phyloP scores from a whole-genome alignment of 2,329 filamentous ascomycete genomes.

The Alternaria sp. region DNA sequence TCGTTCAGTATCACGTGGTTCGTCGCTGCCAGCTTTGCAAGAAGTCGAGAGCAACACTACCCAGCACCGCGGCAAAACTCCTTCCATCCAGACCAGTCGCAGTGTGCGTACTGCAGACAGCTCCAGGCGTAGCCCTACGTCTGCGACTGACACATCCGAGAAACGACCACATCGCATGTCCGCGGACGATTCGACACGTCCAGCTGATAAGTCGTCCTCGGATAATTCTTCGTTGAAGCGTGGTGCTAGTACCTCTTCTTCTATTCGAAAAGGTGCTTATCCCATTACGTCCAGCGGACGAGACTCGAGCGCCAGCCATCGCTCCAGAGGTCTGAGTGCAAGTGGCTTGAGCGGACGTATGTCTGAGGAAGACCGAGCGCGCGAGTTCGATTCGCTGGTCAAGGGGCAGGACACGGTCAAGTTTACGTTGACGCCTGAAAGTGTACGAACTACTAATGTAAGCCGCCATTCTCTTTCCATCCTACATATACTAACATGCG shows the following conservation, averaged over 20 bases:
- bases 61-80: slow-evolving; percentile 14
- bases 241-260: slow-evolving; percentile 44
- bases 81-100: slow-evolving; percentile 14
- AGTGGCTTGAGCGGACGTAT: slow-evolving; percentile 42
- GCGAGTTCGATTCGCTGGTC: slow-evolving; percentile 60
- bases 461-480: slow-evolving; percentile 29
- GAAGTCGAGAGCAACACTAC: slow-evolving; percentile 34
- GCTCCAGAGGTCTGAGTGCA: slow-evolving; percentile 31
- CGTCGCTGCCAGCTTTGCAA: slow-evolving; percentile 41
- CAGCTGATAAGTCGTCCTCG: slow-evolving; percentile 31
- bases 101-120: slow-evolving; percentile 24
- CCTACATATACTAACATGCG: slow-evolving; percentile 14
- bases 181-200: slow-evolving; percentile 32
- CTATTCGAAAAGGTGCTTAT: slow-evolving; percentile 37
- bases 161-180: slow-evolving; percentile 33
- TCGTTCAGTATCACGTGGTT: slow-evolving; percentile 33
- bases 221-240: slow-evolving; percentile 46
- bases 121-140: slow-evolving; percentile 28
- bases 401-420: slow-evolving; percentile 60
- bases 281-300: slow-evolving; percentile 45
- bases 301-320: slow-evolving; percentile 45
- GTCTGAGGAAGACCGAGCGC: slow-evolving; percentile 51
- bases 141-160: slow-evolving; percentile 22
- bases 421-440: slow-evolving; percentile 60
- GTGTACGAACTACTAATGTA: slow-evolving; percentile 56